phyloP scores from a whole-genome alignment of 192 early-diverging fungal genomes.

The Backusella australiensis region DNA sequence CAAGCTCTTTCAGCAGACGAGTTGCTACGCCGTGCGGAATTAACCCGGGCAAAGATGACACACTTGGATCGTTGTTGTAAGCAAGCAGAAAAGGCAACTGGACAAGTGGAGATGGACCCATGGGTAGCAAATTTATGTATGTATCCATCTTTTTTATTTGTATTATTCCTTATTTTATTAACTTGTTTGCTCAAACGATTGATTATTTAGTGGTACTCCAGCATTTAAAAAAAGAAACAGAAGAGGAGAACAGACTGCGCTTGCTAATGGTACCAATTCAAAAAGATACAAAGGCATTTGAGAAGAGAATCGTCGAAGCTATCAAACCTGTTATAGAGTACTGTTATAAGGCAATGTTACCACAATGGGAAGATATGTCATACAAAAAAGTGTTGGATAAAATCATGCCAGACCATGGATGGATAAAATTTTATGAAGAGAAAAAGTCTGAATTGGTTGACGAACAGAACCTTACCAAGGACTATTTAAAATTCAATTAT shows the following conservation, averaged over 20 bases:
- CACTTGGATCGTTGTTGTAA: constrained; percentile 32
- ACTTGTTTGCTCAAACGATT: not conserved
- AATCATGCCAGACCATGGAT: constrained; percentile 34
- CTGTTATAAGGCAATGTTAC: constrained; percentile 7
- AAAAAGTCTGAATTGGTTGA: constrained; percentile 38
- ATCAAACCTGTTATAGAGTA: constrained; percentile 21
- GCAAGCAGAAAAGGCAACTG: constrained; percentile 6
- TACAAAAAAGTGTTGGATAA: not conserved
- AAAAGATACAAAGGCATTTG: constrained; percentile 20
- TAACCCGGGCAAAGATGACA: constrained; percentile 35
- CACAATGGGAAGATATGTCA: constrained; percentile 13
- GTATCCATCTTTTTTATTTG: not conserved
- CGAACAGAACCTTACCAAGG: constrained; percentile 23
- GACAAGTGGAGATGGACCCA: constrained; percentile 26
- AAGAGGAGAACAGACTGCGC: constrained; percentile 37
- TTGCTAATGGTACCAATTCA: constrained; percentile 23
- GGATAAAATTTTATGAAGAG: constrained; percentile 33
- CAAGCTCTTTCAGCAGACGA: constrained; percentile 31
- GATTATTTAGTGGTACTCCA: constrained; percentile 19
- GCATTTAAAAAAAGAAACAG: constrained; percentile 31
- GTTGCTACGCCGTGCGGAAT: constrained; percentile 42
- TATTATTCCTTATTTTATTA: not conserved
- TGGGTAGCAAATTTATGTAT: constrained; percentile 36
- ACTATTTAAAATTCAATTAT: constrained; percentile 35
- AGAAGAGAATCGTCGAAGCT: constrained; percentile 15